Percentiles rank a stretch among this genome's conserved stretches.
Conservation (phyloP, 2,329 filamentous ascomycete genomes). For the Phaeoacremonium minimum region DNA sequence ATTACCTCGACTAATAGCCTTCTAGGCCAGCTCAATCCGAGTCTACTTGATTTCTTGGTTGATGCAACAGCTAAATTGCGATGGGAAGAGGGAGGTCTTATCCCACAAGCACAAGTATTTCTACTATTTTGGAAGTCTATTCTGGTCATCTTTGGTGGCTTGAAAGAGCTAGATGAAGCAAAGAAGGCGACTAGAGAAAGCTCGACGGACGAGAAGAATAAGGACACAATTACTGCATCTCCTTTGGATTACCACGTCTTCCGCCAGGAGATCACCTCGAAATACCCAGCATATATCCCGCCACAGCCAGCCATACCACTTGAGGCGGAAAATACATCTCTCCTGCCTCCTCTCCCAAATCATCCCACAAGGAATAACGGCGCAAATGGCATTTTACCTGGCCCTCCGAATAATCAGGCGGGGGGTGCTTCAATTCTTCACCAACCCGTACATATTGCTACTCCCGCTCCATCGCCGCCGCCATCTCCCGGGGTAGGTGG, state of each 20-base stretch:
- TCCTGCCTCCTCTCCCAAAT: slow-evolving; percentile 79
- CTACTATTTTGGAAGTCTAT: slow-evolving; percentile 90
- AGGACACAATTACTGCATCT: slow-evolving; percentile 84
- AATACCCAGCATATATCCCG: slow-evolving; percentile 94
- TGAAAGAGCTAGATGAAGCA: slow-evolving; percentile 64
- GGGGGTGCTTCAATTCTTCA: slow-evolving; percentile 79
- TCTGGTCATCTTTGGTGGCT: slow-evolving; percentile 79
- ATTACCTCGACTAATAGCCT: slow-evolving; percentile 14
- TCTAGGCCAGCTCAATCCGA: slow-evolving; percentile 56
- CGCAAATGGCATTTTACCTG: slow-evolving; percentile 58
- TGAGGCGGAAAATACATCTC: slow-evolving; percentile 85
- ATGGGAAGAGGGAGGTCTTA: slow-evolving; percentile 64
- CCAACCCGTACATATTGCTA: slow-evolving; percentile 97
- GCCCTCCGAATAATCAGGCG: slow-evolving; percentile 46
- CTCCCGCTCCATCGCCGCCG: slow-evolving; percentile 90
- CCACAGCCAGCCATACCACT: slow-evolving; percentile 78
- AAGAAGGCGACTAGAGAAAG: slow-evolving; percentile 69
- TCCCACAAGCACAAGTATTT: slow-evolving; percentile 64
- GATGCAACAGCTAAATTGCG: slow-evolving; percentile 63
- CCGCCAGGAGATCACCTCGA: slow-evolving; percentile 92
- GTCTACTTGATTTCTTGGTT: slow-evolving; percentile 68
- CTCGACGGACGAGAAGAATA: slow-evolving; percentile 54
- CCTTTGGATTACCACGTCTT: slow-evolving; percentile 96
- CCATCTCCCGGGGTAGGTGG: slow-evolving; percentile 83
- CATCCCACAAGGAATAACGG: slow-evolving; percentile 60